Percentiles rank a stretch among this genome's conserved stretches.
Conservation (phyloP, 2,329 filamentous ascomycete species). For the Trichoderma atroviride region DNA sequence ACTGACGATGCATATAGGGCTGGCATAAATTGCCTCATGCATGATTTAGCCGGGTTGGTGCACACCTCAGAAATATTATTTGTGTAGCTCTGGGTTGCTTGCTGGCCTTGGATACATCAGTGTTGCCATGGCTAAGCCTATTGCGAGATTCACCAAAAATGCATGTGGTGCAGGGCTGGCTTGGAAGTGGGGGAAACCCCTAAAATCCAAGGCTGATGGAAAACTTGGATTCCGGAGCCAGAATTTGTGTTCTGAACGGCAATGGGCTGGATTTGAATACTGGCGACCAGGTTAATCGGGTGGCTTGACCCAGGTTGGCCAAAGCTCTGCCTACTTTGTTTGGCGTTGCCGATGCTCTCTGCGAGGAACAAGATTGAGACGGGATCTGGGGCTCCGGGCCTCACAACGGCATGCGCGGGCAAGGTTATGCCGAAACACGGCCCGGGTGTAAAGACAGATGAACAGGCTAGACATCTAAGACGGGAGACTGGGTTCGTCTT, state of each 20-base stretch:
- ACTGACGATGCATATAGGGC: conserved; percentile 1
- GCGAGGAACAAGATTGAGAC: conserved; percentile 1
- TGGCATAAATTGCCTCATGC: conserved; percentile 7
- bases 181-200: conserved; percentile 10
- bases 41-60: not conserved
- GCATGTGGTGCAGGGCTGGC: conserved; percentile 1
- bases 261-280: not conserved
- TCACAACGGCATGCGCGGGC: conserved; percentile 25
- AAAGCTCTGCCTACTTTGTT: conserved; percentile 12
- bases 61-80: not conserved
- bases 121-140: not conserved
- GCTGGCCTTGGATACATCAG: not conserved
- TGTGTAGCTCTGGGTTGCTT: not conserved
- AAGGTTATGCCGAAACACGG: conserved; percentile 23
- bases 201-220: conserved; percentile 3
- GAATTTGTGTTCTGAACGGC: not conserved
- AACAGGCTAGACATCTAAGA: conserved; percentile 6
- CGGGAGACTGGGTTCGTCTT: not conserved
- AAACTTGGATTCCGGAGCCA: not conserved
- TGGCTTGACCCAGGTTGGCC: conserved; percentile 7
- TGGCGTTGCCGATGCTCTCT: not conserved
- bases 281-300: not conserved
- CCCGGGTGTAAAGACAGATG: conserved; percentile 13
- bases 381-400: conserved; percentile 4
- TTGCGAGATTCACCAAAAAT: not conserved